Conservation (phyloP, 768 basidiomycete species). For the Rhizopogon rudus region DNA sequence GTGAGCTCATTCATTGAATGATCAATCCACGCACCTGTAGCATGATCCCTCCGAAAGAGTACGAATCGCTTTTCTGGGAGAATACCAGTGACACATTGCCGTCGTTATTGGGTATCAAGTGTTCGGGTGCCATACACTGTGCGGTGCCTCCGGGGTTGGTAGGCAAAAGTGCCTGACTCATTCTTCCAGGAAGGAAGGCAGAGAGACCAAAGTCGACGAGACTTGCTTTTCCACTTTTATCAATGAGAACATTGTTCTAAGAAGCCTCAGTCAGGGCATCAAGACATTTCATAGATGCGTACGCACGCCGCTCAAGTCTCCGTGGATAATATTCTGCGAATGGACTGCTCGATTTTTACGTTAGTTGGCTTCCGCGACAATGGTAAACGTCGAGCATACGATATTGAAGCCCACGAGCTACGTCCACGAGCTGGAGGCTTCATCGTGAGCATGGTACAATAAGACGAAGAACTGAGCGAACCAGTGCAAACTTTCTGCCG, state of each 20-base stretch:
- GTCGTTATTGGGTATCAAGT: neutral
- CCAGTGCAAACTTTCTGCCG: too few relatives aligned
- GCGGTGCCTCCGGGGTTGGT: neutral
- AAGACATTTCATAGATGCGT: neutral
- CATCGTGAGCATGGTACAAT: too few relatives aligned
- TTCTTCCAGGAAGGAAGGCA: conserved; percentile 6
- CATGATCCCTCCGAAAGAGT: conserved; percentile 25
- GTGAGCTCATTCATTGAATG: neutral
- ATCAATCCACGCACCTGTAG: conserved; percentile 1
- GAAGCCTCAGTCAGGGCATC: neutral
- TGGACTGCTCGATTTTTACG: conserved; percentile 11
- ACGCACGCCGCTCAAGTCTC: conserved; percentile 26
- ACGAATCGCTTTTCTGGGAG: neutral
- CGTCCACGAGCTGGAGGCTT: neutral
- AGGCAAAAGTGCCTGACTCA: neutral
- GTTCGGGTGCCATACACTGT: conserved; percentile 1
- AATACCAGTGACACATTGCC: neutral
- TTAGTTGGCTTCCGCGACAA: neutral
- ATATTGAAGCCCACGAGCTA: neutral
- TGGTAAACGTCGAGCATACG: conserved; percentile 3
- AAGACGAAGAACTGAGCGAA: too few relatives aligned
- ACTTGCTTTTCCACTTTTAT: conserved; percentile 8
- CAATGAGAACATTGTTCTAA: conserved; percentile 5
- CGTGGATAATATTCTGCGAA: conserved; percentile 16
- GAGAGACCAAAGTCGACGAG: conserved; percentile 5